Evolutionary conservation across 2,329 filamentous ascomycete species (phyloP).

Genomic region (Pestalotiopsis sp.): DNA sequence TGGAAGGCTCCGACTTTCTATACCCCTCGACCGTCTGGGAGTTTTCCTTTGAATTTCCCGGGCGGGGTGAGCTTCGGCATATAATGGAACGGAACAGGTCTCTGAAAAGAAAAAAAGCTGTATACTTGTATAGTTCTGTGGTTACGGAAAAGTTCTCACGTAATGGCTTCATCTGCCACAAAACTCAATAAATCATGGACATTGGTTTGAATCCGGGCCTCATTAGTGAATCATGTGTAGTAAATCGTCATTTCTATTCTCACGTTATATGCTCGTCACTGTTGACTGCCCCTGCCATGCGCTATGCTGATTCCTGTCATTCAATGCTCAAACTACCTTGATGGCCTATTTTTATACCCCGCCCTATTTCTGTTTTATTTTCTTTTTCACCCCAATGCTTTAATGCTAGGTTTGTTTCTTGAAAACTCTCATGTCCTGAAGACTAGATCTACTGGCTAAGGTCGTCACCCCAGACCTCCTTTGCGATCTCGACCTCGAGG

Average conservation of each 20-base stretch:
- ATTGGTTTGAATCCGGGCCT: not conserved
- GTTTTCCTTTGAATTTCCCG: not conserved
- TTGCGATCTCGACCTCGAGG: constrained; percentile 57
- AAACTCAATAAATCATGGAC: not conserved
- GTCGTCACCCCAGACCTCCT: constrained; percentile 57
- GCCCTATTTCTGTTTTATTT: not conserved
- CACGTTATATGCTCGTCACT: not conserved
- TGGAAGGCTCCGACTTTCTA: not conserved
- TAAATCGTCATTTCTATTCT: not conserved
- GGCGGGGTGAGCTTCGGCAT: not conserved
- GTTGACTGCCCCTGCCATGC: not conserved
- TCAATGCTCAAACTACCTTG: not conserved
- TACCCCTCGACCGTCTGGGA: constrained; percentile 1
- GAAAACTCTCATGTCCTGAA: not conserved
- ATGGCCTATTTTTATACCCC: not conserved
- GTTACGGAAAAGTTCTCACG: constrained; percentile 1
- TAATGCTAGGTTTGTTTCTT: not conserved
- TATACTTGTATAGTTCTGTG: constrained; percentile 5
- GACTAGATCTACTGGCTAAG: constrained; percentile 22
- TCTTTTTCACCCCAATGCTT: not conserved
- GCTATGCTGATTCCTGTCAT: not conserved
- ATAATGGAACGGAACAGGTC: not conserved
- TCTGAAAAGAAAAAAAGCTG: not conserved
- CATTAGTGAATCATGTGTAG: not conserved
- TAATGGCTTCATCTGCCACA: constrained; percentile 1